phyloP scores from a whole-genome alignment of 352 stramenopile genomes.

The Globisporangium middletonii region DNA sequence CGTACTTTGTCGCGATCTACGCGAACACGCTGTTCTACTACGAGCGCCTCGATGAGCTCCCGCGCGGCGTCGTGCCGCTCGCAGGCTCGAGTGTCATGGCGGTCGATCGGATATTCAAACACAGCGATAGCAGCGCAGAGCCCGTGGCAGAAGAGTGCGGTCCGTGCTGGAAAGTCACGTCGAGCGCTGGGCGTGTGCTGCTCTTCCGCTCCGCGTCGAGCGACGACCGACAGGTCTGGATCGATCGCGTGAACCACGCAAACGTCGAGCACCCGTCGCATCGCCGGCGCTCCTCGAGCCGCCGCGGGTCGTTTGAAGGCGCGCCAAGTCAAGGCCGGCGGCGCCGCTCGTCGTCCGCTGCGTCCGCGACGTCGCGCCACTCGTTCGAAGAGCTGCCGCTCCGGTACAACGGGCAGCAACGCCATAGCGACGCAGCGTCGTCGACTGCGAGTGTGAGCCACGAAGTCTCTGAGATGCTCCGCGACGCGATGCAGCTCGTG shows the following conservation, averaged over 20 bases:
- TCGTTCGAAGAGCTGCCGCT: constrained; percentile 7
- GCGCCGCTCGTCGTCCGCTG: constrained; percentile 20
- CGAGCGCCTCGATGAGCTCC: constrained; percentile 39
- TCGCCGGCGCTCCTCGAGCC: constrained; percentile 3
- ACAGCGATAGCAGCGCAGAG: constrained; percentile 21
- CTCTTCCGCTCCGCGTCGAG: constrained; percentile 56
- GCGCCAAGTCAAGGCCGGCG: constrained; percentile 12
- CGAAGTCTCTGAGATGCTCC: constrained; percentile 55
- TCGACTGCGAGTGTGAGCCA: constrained; percentile 25
- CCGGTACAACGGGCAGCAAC: constrained; percentile 3
- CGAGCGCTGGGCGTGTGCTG: constrained; percentile 39
- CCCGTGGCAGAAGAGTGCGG: constrained; percentile 42
- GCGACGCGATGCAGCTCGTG: constrained; percentile 59
- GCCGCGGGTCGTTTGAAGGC: constrained; percentile 22
- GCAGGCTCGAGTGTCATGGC: constrained; percentile 35
- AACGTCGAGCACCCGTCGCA: constrained; percentile 18
- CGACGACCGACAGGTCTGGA: constrained; percentile 44
- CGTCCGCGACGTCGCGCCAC: constrained; percentile 10
- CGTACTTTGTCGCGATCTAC: constrained; percentile 54
- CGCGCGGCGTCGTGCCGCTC: constrained; percentile 47
- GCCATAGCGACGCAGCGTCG: constrained; percentile 18
- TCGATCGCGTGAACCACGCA: constrained; percentile 37
- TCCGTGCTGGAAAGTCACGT: constrained; percentile 71
- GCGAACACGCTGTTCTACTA: constrained; percentile 64
- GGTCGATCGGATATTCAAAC: constrained; percentile 57